Percentiles rank a stretch among this genome's conserved stretches.
Evolutionary conservation across 768 basidiomycete genomes (phyloP).

Genomic region (Rhizopogon rudus): DNA sequence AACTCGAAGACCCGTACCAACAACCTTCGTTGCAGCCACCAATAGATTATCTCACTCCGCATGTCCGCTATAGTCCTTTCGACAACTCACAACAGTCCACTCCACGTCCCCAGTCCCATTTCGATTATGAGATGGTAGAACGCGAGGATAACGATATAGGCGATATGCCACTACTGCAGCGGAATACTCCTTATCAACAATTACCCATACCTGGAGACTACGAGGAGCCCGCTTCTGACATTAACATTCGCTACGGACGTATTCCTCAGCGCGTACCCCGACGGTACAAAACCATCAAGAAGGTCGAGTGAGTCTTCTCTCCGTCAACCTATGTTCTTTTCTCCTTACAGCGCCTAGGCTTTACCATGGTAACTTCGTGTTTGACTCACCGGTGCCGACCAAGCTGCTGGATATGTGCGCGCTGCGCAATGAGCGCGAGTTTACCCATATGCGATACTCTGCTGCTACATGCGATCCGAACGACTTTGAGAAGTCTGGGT

Average conservation of each 20-base stretch:
- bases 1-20: constrained; percentile 21
- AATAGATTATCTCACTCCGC: constrained; percentile 8
- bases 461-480: constrained; percentile 97
- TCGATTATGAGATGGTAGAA: constrained; percentile 35
- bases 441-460: constrained; percentile 93
- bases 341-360: constrained; percentile 36
- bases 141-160: constrained; percentile 46
- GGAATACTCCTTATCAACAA: constrained; percentile 31
- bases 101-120: constrained; percentile 22
- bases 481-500: constrained; percentile 76
- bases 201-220: constrained; percentile 44
- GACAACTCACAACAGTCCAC: constrained; percentile 16
- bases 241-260: constrained; percentile 79
- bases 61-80: constrained; percentile 16
- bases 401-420: constrained; percentile 85
- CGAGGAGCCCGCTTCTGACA: constrained; percentile 30
- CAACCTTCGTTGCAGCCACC: constrained; percentile 17
- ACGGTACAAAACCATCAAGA: constrained; percentile 91
- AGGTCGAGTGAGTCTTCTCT: constrained; percentile 63
- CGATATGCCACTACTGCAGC: constrained; percentile 60
- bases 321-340: neutral
- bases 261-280: constrained; percentile 90
- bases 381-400: constrained; percentile 87
- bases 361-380: constrained; percentile 90
- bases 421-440: constrained; percentile 77